Evolutionary conservation across 108 stramenopile species (phyloP).

Genomic region (Cyclotella distinguenda): DNA sequence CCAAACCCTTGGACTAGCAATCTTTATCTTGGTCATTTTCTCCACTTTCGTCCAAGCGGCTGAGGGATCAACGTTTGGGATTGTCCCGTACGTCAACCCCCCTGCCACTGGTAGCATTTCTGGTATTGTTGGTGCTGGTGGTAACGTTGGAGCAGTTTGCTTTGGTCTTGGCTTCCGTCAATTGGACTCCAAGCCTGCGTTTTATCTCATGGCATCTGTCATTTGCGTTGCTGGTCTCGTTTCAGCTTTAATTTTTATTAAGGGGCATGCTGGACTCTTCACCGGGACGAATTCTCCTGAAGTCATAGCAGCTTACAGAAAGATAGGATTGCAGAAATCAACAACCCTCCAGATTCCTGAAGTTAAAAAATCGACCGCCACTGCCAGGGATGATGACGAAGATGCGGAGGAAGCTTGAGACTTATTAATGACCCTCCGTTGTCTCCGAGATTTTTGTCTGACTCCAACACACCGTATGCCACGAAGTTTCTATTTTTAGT

Average conservation of each 20-base stretch:
- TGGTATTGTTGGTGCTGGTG: slow-evolving; percentile 83
- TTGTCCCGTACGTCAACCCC: slow-evolving; percentile 80
- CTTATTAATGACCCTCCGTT: too few relatives aligned
- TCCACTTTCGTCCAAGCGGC: slow-evolving; percentile 76
- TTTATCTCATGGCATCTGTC: slow-evolving; percentile 53
- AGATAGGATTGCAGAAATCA: neutral
- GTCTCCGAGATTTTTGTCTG: too few relatives aligned
- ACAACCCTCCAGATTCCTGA: slow-evolving; percentile 44
- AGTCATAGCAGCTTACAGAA: slow-evolving; percentile 32
- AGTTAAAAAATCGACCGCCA: too few relatives aligned
- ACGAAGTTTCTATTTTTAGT: too few relatives aligned
- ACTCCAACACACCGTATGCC: too few relatives aligned
- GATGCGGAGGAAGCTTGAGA: slow-evolving; percentile 8
- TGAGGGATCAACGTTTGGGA: slow-evolving; percentile 72
- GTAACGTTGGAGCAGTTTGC: slow-evolving; percentile 63
- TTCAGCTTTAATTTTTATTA: slow-evolving; percentile 51
- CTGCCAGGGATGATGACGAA: slow-evolving; percentile 38
- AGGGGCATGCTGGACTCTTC: slow-evolving; percentile 53
- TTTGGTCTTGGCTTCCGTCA: slow-evolving; percentile 68
- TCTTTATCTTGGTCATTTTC: slow-evolving; percentile 74
- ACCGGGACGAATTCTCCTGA: slow-evolving; percentile 33
- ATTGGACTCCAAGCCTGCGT: slow-evolving; percentile 41
- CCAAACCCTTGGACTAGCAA: slow-evolving; percentile 50
- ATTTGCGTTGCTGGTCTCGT: slow-evolving; percentile 49
- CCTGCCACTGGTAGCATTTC: slow-evolving; percentile 67